Conservation (phyloP, 2,329 filamentous ascomycete genomes). For the Onygenales sp. region DNA sequence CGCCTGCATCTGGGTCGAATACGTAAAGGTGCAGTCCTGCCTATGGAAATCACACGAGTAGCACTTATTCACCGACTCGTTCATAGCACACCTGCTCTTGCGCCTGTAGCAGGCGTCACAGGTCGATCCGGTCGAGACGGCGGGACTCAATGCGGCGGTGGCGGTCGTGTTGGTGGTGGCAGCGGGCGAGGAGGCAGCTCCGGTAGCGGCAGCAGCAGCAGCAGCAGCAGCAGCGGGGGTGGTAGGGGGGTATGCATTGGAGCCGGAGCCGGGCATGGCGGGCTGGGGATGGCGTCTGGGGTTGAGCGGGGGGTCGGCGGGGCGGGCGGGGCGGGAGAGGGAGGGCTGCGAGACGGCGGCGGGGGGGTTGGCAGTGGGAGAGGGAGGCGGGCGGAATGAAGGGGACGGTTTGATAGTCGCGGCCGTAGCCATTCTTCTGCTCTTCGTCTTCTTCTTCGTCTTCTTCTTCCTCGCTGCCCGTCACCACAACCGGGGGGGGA, state of each 20-base stretch:
- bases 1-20: conserved; percentile 6
- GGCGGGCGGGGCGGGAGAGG: not conserved
- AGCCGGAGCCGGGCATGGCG: not conserved
- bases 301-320: not conserved
- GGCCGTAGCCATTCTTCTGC: conserved; percentile 9
- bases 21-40: conserved; percentile 34
- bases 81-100: conserved; percentile 36
- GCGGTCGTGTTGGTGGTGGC: not conserved
- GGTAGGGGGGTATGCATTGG: not conserved
- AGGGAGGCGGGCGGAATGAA: conserved; percentile 1
- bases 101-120: conserved; percentile 35
- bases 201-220: not conserved
- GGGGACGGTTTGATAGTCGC: conserved; percentile 4
- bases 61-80: conserved; percentile 34
- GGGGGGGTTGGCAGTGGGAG: not conserved
- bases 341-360: not conserved
- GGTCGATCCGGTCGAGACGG: conserved; percentile 14
- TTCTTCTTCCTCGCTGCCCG: too few species aligned
- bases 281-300: not conserved
- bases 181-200: not conserved
- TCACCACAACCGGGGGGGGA: not conserved
- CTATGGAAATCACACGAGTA: conserved; percentile 37
- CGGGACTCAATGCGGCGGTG: not conserved
- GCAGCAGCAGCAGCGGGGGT: not conserved
- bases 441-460: not conserved